A percentile compares a stretch with the other conserved stretches of the same genome.
Conservation (phyloP, 129 eudicot species). For the Artemisia tridentata region DNA sequence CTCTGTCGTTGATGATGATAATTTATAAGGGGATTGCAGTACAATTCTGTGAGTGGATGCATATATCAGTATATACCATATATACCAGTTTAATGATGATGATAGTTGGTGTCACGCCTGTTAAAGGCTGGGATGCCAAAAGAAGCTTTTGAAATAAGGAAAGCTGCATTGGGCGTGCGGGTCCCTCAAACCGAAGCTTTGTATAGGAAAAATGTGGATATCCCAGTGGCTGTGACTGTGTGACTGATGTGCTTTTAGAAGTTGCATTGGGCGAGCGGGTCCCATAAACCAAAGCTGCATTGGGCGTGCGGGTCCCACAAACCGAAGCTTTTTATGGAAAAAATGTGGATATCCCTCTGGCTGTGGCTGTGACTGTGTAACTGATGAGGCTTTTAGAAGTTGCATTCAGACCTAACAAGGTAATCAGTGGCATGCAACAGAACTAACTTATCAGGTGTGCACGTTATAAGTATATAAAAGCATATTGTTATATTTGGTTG, state of each 20-base stretch:
- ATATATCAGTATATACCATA: no score
- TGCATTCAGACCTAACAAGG: constrained; percentile 20
- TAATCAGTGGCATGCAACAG: constrained; percentile 7
- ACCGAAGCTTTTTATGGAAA: no score
- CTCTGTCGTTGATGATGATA: no score
- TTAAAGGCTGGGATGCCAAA: constrained; percentile 86
- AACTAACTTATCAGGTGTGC: constrained; percentile 26
- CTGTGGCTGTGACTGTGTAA: no score
- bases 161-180: constrained; percentile 37
- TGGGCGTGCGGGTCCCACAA: no score
- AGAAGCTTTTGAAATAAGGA: constrained; percentile 66
- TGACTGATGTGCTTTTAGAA: constrained; percentile 30
- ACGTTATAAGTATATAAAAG: neutral
- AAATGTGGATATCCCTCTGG: no score
- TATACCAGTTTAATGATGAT: no score
- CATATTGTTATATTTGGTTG: neutral
- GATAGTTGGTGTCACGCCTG: constrained; percentile 67
- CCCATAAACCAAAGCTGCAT: no score
- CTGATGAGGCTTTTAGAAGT: constrained; percentile 29
- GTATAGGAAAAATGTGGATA: constrained; percentile 30
- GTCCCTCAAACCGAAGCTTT: constrained; percentile 30
- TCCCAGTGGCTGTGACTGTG: constrained; percentile 47
- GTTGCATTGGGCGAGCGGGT: no score
- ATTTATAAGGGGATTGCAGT: no score
- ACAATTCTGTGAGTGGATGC: no score